Evolutionary conservation across 495 filamentous ascomycete species (phyloP).

Genomic region (Bombardia bombarda): DNA sequence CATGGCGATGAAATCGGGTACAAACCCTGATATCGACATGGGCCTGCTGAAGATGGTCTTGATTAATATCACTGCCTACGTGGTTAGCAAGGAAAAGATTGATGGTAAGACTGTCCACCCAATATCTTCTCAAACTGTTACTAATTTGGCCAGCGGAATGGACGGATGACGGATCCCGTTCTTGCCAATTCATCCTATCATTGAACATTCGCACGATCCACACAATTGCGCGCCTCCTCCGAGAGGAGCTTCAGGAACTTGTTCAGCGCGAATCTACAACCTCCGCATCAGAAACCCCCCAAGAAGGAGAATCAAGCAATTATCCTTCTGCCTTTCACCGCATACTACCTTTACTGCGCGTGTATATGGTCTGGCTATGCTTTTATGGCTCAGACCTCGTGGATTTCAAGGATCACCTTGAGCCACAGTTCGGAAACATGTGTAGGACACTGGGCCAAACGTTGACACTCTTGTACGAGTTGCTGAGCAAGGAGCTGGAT

Average conservation of each 20-base stretch:
- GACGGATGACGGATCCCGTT: constrained; percentile 37
- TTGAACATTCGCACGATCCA: constrained; percentile 79
- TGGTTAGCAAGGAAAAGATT: constrained; percentile 54
- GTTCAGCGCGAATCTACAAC: constrained; percentile 9
- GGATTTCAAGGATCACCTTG: constrained; percentile 30
- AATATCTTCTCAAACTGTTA: neutral
- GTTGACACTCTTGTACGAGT: constrained; percentile 24
- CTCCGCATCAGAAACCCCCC: neutral
- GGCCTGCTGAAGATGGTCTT: constrained; percentile 72
- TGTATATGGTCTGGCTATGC: constrained; percentile 39
- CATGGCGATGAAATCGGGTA: constrained; percentile 57
- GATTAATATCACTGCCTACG: constrained; percentile 79
- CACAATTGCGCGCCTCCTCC: constrained; percentile 64
- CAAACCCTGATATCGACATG: constrained; percentile 40
- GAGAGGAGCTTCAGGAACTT: constrained; percentile 15
- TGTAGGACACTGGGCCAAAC: constrained; percentile 28
- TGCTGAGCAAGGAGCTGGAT: constrained; percentile 16
- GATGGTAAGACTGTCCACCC: constrained; percentile 41
- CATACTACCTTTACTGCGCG: constrained; percentile 28
- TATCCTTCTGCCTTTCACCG: constrained; percentile 17
- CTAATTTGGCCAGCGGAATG: constrained; percentile 25
- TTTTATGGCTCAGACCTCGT: constrained; percentile 27
- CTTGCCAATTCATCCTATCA: constrained; percentile 65
- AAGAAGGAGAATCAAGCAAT: constrained; percentile 9
- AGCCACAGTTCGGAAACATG: constrained; percentile 33